These are phyloP conservation scores for Epipyxis sp. DNA, from an alignment of 108 stramenopile genomes.

Conservation along the genomic window DNA sequence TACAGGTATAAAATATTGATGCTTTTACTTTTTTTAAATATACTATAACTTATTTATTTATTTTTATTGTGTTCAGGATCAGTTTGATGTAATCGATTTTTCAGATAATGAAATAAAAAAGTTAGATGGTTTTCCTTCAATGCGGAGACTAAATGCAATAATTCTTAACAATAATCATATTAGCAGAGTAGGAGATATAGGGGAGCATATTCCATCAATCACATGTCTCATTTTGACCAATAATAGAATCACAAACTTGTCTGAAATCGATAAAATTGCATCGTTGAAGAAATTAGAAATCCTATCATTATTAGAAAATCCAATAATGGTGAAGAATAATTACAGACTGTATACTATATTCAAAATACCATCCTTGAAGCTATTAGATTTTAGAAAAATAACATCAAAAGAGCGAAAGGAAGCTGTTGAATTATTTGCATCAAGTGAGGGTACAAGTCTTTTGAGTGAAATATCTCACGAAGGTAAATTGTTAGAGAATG, in stretches of 20 bases:
- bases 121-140: slow-evolving; percentile 53
- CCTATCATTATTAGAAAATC: slow-evolving; percentile 47
- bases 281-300: slow-evolving; percentile 39
- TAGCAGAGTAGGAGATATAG: slow-evolving; percentile 36
- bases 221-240: slow-evolving; percentile 49
- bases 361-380: slow-evolving; percentile 43
- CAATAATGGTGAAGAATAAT: slow-evolving; percentile 40
- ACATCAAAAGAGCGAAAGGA: slow-evolving; percentile 15
- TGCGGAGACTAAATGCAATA: slow-evolving; percentile 42
- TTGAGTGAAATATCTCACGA: not conserved
- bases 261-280: slow-evolving; percentile 41
- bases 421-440: slow-evolving; percentile 14
- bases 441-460: not conserved
- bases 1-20: slow-evolving; percentile 5
- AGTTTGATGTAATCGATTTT: slow-evolving; percentile 55
- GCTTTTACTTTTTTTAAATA: not conserved
- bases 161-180: slow-evolving; percentile 53
- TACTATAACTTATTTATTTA: not conserved
- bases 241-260: slow-evolving; percentile 42
- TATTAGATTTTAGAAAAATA: slow-evolving; percentile 50
- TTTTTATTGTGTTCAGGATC: slow-evolving; percentile 29
- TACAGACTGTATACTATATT: slow-evolving; percentile 51
- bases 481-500: not conserved
- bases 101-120: slow-evolving; percentile 56
- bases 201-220: slow-evolving; percentile 29